Evolutionary conservation across 108 stramenopile species (phyloP).

Genomic region (Parietichytrium sp.): DNA sequence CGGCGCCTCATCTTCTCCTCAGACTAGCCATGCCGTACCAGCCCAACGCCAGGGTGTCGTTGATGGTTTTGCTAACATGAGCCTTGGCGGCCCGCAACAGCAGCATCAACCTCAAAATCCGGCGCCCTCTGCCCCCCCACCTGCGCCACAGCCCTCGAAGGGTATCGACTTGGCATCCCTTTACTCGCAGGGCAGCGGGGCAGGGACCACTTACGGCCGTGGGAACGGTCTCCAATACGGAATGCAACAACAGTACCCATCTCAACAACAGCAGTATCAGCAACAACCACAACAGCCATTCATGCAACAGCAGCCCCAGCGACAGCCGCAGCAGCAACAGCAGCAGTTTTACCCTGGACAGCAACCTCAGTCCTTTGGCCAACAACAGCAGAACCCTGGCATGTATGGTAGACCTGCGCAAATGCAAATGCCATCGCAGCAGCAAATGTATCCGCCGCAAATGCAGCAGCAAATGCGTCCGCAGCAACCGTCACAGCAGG

Average conservation of each 20-base stretch:
- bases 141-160: too few relatives aligned
- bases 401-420: neutral
- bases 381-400: neutral
- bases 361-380: too few relatives aligned
- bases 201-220: constrained; percentile 17
- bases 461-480: neutral
- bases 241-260: neutral
- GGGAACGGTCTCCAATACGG: constrained; percentile 16
- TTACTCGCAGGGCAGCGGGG: neutral
- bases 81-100: too few relatives aligned
- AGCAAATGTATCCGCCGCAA: neutral
- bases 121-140: neutral
- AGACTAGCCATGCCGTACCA: neutral
- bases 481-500: neutral
- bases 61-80: constrained; percentile 31
- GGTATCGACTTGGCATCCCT: constrained; percentile 26
- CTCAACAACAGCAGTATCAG: neutral
- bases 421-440: neutral
- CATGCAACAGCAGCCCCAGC: neutral
- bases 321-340: neutral
- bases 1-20: too few relatives aligned
- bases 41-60: neutral
- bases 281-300: constrained; percentile 36
- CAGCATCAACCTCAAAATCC: too few relatives aligned
- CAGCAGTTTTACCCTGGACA: too few relatives aligned